phyloP scores from a whole-genome alignment of 2,329 filamentous ascomycete genomes.

The Diaporthe ilicicola region DNA sequence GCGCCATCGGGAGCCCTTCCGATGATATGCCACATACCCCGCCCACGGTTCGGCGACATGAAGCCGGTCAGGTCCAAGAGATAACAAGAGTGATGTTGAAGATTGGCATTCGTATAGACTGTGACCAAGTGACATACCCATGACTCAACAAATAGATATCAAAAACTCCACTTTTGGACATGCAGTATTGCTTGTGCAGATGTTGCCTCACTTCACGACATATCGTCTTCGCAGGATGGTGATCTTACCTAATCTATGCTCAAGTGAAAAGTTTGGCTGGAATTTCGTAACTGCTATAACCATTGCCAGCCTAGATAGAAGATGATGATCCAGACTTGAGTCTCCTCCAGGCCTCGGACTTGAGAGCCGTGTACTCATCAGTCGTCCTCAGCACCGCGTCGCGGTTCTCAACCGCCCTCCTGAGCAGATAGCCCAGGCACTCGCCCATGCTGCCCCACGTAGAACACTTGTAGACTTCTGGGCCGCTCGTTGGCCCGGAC shows the following conservation, averaged over 20 bases:
- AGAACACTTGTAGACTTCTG: slow-evolving; percentile 50
- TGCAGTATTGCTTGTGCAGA: background rate
- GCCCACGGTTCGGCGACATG: background rate
- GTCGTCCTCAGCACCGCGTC: slow-evolving; percentile 43
- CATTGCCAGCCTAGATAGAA: background rate
- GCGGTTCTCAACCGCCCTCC: slow-evolving; percentile 49
- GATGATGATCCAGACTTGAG: slow-evolving; percentile 10
- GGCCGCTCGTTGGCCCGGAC: slow-evolving; percentile 36
- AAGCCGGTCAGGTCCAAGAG: too few relatives aligned
- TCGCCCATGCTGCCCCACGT: slow-evolving; percentile 50
- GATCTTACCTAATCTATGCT: too few relatives aligned
- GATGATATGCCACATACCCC: background rate
- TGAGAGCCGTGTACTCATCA: slow-evolving; percentile 41
- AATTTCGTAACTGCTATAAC: background rate
- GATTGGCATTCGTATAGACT: background rate
- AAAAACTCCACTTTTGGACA: background rate
- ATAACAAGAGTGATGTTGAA: too few relatives aligned
- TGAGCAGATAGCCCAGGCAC: slow-evolving; percentile 48
- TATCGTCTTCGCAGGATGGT: background rate
- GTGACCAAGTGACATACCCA: background rate
- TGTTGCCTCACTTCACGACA: too few relatives aligned
- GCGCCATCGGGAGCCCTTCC: background rate
- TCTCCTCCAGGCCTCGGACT: slow-evolving; percentile 33
- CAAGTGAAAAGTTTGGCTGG: background rate
- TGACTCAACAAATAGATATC: background rate